Base-by-base conservation (phyloP, 2,329 filamentous ascomycete genomes). In the Leptographium procerum region DNA sequence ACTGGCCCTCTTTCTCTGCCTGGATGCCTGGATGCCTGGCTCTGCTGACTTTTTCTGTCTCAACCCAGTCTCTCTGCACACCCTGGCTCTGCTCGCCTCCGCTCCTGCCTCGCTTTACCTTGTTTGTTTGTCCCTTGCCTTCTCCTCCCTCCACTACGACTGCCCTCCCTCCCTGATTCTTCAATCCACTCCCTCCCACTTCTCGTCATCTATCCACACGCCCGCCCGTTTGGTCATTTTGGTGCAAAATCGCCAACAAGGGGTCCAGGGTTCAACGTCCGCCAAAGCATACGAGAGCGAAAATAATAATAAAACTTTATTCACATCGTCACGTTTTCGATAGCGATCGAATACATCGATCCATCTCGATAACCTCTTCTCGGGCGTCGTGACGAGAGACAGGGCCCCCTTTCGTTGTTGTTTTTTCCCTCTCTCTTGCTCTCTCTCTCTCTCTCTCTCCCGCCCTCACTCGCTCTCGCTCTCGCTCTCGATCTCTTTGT, bases 131-230 rank as follows among this genome's bases (percentile, higher is more conserved):
- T 51, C 47, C 57, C 52, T 55, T 59, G 47, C 53, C 48, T 57
- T 55, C 40, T 52, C 55, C 54, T 62, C 55, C 61, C 61, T 62
- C 61, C 59, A 59, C 61, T 62, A 60, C 55, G 55, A 52, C 59
- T 45, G 59, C 61, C 61, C 57, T 62, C 61, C 59, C 55, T 57
- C 55, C 52, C 33, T 60, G 60, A 56, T 60, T 62, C 59, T 57
- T 62, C 59, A 59, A 59, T 59, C 59, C 59, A 62, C 61, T 61
- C 61, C 59, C 61, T 62, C 61, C 61, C 59, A 59, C 61, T 60
- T 62, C 61, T 61, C 59, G 48, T 62, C 61, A 62, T 61, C 61
- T 62, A 62, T 59, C 57, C 61, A 62, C 61, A 62, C 61, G 57
- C 61, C 61, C 55, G 57, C 57, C 61, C 57, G 50, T 61, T 60